Evolutionary conservation across 2,329 filamentous ascomycete genomes (phyloP).

Genomic region (Hawksworthiomyces lignivorus): DNA sequence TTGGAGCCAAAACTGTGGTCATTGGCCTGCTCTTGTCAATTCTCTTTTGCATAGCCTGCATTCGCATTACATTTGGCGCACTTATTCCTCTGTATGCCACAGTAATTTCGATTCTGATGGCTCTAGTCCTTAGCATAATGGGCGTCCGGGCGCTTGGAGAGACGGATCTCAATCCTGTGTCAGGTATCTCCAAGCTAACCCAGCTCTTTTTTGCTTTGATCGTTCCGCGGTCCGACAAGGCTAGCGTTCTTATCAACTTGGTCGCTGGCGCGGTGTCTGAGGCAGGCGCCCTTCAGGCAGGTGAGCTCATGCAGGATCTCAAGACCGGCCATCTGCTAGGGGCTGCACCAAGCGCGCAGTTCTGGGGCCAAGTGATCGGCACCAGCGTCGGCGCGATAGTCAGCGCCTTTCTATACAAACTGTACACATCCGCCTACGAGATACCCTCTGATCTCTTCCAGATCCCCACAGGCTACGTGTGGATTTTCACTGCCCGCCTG

Average conservation of each 20-base stretch:
- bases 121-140: constrained; percentile 70
- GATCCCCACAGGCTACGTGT: constrained; percentile 90
- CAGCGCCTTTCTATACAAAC: constrained; percentile 76
- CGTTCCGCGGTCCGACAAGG: constrained; percentile 70
- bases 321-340: constrained; percentile 93
- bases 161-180: constrained; percentile 93
- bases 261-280: constrained; percentile 73
- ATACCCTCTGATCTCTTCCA: constrained; percentile 87
- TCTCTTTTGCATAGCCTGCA: constrained; percentile 69
- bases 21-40: constrained; percentile 73
- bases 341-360: constrained; percentile 88
- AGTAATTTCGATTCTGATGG: constrained; percentile 72
- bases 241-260: constrained; percentile 89
- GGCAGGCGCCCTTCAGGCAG: constrained; percentile 75
- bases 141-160: constrained; percentile 63
- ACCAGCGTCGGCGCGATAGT: constrained; percentile 78
- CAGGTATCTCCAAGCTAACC: constrained; percentile 91
- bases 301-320: constrained; percentile 93
- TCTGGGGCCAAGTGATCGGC: constrained; percentile 92
- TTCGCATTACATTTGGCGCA: constrained; percentile 70
- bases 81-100: constrained; percentile 74
- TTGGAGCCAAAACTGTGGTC: constrained; percentile 62
- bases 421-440: constrained; percentile 81
- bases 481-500: constrained; percentile 91
- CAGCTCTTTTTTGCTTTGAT: constrained; percentile 92